Evolutionary conservation across 495 filamentous ascomycete species (phyloP).

Genomic region (Hypoxylon trugodes): DNA sequence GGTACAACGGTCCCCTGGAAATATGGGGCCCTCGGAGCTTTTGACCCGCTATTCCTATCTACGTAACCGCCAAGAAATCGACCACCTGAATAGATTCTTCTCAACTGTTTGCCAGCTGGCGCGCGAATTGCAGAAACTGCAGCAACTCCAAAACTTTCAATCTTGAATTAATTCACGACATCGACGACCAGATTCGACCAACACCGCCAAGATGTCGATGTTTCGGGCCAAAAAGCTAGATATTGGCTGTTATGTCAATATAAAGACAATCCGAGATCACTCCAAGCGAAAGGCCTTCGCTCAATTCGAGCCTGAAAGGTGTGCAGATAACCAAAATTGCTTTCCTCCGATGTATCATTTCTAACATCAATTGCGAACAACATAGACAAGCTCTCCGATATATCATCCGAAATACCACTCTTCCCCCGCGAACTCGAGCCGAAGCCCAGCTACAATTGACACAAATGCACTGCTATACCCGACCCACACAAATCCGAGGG

Average conservation of each 20-base stretch:
- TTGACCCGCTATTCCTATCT: constrained; percentile 12
- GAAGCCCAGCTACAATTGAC: constrained; percentile 91
- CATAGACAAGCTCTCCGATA: constrained; percentile 93
- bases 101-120: background rate
- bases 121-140: constrained; percentile 6
- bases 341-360: background rate
- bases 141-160: constrained; percentile 36
- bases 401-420: constrained; percentile 88
- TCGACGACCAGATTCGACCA: constrained; percentile 4
- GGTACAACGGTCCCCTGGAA: constrained; percentile 19
- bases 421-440: constrained; percentile 80
- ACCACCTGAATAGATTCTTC: background rate
- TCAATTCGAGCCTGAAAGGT: constrained; percentile 86
- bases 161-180: constrained; percentile 8
- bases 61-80: background rate
- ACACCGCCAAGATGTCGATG: constrained; percentile 69
- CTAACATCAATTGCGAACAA: constrained; percentile 12
- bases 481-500: constrained; percentile 91
- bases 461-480: constrained; percentile 94
- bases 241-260: constrained; percentile 84
- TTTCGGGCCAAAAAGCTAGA: constrained; percentile 89
- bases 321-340: constrained; percentile 27
- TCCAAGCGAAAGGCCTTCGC: constrained; percentile 93
- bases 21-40: constrained; percentile 6
- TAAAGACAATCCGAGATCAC: constrained; percentile 86